Evolutionary conservation across 2,329 filamentous ascomycete genomes (phyloP).

Genomic region (Penicillium polonicum): DNA sequence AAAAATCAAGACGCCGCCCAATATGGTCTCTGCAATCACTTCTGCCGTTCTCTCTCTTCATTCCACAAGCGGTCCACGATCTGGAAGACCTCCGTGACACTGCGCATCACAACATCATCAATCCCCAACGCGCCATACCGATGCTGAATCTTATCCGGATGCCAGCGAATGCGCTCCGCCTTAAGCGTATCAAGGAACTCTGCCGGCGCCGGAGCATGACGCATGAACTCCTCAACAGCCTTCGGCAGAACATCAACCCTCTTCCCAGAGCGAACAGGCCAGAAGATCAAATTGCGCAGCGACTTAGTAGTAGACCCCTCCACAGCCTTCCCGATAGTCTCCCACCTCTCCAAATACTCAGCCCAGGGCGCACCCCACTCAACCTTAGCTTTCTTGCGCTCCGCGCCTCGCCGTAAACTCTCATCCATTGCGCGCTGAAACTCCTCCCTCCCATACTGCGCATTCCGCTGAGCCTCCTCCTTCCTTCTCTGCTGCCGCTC

Average conservation of each 20-base stretch:
- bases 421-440: conserved; percentile 67
- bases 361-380: conserved; percentile 61
- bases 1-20: background rate
- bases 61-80: conserved; percentile 79
- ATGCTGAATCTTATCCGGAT: conserved; percentile 97
- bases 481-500: conserved; percentile 51
- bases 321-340: conserved; percentile 41
- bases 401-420: conserved; percentile 66
- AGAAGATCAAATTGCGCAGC: conserved; percentile 56
- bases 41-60: conserved; percentile 50
- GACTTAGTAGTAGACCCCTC: conserved; percentile 15
- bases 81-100: conserved; percentile 89
- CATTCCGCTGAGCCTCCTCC: conserved; percentile 34
- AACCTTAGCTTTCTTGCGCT: conserved; percentile 47
- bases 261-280: conserved; percentile 69
- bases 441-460: conserved; percentile 28
- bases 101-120: conserved; percentile 68
- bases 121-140: conserved; percentile 69
- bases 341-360: conserved; percentile 66
- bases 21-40: background rate
- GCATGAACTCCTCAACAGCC: conserved; percentile 68
- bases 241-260: conserved; percentile 57
- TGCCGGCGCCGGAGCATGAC: conserved; percentile 46
- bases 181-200: conserved; percentile 62
- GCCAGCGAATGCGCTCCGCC: conserved; percentile 86